Conservation (phyloP, 2,329 filamentous ascomycete species). For the Pyrenophora tritici-repentis region DNA sequence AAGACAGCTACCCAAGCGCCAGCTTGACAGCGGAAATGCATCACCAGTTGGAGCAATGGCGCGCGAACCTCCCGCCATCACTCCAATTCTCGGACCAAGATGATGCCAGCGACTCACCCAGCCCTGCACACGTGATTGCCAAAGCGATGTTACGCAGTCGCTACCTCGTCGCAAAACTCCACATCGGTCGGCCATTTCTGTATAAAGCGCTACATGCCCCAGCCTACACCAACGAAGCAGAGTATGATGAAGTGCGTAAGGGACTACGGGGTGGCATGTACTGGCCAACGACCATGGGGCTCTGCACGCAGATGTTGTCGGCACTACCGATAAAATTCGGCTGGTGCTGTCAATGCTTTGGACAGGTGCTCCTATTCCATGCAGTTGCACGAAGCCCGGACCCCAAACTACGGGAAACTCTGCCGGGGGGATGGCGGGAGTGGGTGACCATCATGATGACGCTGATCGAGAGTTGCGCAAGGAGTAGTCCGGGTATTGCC, state of each 20-base stretch:
- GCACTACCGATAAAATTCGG: constrained; percentile 46
- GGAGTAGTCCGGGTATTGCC: constrained; percentile 42
- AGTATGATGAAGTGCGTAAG: constrained; percentile 38
- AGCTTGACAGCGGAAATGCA: constrained; percentile 58
- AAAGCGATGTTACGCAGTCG: constrained; percentile 47
- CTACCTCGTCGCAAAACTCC: constrained; percentile 46
- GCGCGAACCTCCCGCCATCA: constrained; percentile 54
- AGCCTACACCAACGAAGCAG: constrained; percentile 33
- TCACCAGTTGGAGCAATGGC: constrained; percentile 62
- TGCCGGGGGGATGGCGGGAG: constrained; percentile 43
- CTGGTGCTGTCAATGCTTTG: constrained; percentile 47
- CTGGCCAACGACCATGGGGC: constrained; percentile 45
- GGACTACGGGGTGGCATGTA: constrained; percentile 43
- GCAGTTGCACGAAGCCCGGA: constrained; percentile 38
- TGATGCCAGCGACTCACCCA: constrained; percentile 32
- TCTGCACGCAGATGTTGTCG: constrained; percentile 44
- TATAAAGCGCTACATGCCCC: constrained; percentile 47
- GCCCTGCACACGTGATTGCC: constrained; percentile 46
- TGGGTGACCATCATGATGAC: constrained; percentile 46
- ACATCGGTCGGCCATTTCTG: constrained; percentile 46
- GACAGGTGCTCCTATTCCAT: constrained; percentile 44
- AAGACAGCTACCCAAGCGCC: constrained; percentile 49
- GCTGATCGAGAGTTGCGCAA: constrained; percentile 40
- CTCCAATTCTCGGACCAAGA: constrained; percentile 53
- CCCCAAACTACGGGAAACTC: constrained; percentile 33